Evolutionary conservation across 345 rosid genomes (phyloP).

Genomic region (Punica granatum): DNA sequence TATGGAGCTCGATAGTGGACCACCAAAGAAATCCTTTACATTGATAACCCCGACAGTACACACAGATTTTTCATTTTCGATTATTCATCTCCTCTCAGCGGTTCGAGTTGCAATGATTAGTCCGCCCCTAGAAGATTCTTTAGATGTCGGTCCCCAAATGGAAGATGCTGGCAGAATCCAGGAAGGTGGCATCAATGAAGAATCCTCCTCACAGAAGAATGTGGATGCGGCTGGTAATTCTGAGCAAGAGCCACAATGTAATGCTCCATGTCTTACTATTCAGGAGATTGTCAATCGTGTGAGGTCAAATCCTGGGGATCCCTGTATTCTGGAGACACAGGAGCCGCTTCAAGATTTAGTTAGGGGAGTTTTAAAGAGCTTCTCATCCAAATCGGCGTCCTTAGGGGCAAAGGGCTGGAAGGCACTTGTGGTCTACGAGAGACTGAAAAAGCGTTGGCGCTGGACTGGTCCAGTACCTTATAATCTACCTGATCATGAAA

Average conservation of each 20-base stretch:
- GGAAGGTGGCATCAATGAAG: conserved; percentile 34
- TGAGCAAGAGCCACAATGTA: conserved; percentile 32
- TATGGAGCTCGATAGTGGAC: conserved; percentile 61
- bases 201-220: conserved; percentile 36
- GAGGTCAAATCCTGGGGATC: conserved; percentile 88
- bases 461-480: conserved; percentile 77
- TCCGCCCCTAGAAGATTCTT: conserved; percentile 53
- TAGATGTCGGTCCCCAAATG: conserved; percentile 41
- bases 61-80: conserved; percentile 88
- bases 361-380: conserved; percentile 90
- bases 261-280: conserved; percentile 60
- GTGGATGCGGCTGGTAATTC: conserved; percentile 25
- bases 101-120: conserved; percentile 83
- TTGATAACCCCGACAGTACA: conserved; percentile 93
- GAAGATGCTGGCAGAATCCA: conserved; percentile 39
- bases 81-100: conserved; percentile 92
- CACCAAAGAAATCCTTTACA: conserved; percentile 73
- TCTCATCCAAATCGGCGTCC: conserved; percentile 87
- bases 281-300: conserved; percentile 93
- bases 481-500: conserved; percentile 52
- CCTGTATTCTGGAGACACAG: conserved; percentile 86
- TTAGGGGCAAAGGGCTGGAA: conserved; percentile 98
- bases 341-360: conserved; percentile 96
- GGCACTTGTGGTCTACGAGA: conserved; percentile 76
- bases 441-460: conserved; percentile 74